Base-by-base conservation (phyloP, 2,329 filamentous ascomycete species). In the Penicillium glabrum region DNA sequence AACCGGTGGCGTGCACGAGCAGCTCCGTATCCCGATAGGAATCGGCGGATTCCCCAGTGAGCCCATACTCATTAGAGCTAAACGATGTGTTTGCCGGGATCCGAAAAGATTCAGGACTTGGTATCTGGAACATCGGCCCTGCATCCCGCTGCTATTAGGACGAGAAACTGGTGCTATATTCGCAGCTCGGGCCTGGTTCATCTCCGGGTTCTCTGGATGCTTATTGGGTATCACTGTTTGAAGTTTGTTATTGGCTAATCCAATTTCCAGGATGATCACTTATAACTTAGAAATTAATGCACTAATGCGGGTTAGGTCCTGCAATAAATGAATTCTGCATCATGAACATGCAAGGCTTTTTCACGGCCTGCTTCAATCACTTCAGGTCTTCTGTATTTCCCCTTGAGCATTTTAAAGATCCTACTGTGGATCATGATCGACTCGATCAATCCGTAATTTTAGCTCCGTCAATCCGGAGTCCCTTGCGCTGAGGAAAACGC, bases 1-100 rank as follows among this genome's bases (percentile, higher is more conserved):
- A 56, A 44, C 53, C 51, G 49, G 63, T 64, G 63, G 61, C 63
- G 56, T 58, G 52, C 57, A 43, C 29, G 19, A 53, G 45, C 35
- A 47, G 56, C 60, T 65, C 63, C 63, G 61, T 62, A 60, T 65
- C 60, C 61, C 55, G 48, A 60, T 63, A 56, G 61, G 60, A 61
- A 61, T 54, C 55, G 62, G 59, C 52, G 51, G n/a, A 51, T 59
- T 60, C 60, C 51, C 60, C 63, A 65, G 56, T 64, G 50, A 62
- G 59, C 58, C 46, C 58, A 51, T 21, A 21, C 24, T 19, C 48
- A 26, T 43, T 26, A 39, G 7, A 19, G 26, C 24, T 4, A 27
- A 23, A 19, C 4, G 14, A 19, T 13, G 6, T 7, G 3, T 10
- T 10, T 35, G 21, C 35, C 24, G 7, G 21, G 45, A 50, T 52